Base-by-base conservation (phyloP, 2,329 filamentous ascomycete genomes). In the Neofusicoccum umdonicola region DNA sequence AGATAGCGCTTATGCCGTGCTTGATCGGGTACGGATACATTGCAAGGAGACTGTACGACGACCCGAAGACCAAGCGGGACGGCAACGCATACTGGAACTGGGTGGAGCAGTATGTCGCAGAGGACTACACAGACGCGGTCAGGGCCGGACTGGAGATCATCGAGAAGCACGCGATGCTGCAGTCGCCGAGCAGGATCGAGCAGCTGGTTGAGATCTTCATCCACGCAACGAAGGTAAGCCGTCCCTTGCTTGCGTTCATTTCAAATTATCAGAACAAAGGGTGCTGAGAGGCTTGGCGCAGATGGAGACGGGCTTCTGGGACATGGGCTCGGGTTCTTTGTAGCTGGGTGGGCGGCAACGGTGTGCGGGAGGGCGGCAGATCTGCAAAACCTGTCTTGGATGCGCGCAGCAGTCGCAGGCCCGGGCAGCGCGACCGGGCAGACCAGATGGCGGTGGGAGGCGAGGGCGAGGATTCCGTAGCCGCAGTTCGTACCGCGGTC, bases 21-120 rank as follows among this genome's bases (percentile, higher is more conserved):
- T 82, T 97, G 37, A 84, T 97, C n/a, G 94, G 94, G 47, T 97
- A 98, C 75, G 89, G 89, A 9, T 86, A 87, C 64, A 91, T 96
- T 66, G 94, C 91, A 5, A 83, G 84, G 71, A 85, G 91, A 71
- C 82, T 97, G 3, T 83, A 88, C 70, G 81, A 81, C 13, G 88
- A 90, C 67, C 79, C 84, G 56, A 81, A 80, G n/a, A 90, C 87
- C 41, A 71, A 80, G 56, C 82, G 83, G 44, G 82, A 89, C 12
- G 86, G 82, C 0, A 96, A 94, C 74, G 82, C 79, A 17, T 98
- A 96, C 79, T 95, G 90, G 89, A 85, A 88, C 51, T 98, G 94
- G 94, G 92, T 98, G 69, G 83, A 93, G 73, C 96, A 92, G 72
- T 98, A 97, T 73, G 86, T 90, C 15, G 90, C 88, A 2, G 88